Conservation (phyloP, 1,284 basidiomycete species). For the Golubevia pallescens region DNA sequence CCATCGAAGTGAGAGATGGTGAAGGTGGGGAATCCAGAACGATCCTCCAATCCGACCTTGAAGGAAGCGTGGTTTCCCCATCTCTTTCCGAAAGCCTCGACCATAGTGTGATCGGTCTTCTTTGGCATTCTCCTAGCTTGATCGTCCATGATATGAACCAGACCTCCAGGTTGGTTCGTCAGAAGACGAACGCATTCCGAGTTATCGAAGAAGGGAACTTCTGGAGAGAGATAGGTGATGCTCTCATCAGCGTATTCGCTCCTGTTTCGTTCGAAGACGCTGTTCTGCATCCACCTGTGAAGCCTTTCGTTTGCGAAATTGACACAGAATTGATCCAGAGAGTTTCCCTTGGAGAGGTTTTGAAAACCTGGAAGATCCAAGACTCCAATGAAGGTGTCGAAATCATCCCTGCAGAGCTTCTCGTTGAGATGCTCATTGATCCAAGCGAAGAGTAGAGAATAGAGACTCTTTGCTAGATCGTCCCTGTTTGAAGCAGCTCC, state of each 20-base stretch:
- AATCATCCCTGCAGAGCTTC: conserved; percentile 67
- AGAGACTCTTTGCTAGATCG: conserved; percentile 88
- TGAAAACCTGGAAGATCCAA: conserved; percentile 89
- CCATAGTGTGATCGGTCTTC: conserved; percentile 91
- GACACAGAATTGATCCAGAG: conserved; percentile 92
- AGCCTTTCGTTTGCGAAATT: conserved; percentile 93
- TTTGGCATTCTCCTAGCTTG: conserved; percentile 83
- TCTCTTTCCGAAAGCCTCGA: conserved; percentile 89
- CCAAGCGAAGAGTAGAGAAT: conserved; percentile 95
- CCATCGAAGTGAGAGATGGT: conserved; percentile 91
- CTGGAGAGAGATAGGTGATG: conserved; percentile 75
- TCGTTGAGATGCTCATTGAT: conserved; percentile 95
- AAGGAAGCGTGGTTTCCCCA: conserved; percentile 93
- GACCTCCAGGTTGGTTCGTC: conserved; percentile 84
- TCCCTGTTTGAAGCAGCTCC: conserved; percentile 90
- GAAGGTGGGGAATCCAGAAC: conserved; percentile 83
- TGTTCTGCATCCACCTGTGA: conserved; percentile 81
- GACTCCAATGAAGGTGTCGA: conserved; percentile 83
- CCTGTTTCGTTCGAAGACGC: conserved; percentile 78
- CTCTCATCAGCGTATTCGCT: conserved; percentile 85
- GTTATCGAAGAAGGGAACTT: conserved; percentile 87
- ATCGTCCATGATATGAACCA: conserved; percentile 97
- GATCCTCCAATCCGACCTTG: conserved; percentile 67
- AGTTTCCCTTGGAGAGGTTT: conserved; percentile 76
- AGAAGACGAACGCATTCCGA: conserved; percentile 85